Percentiles rank a stretch among this genome's conserved stretches.
phyloP scores from a whole-genome alignment of 164 flowering plant genomes.

The Stephania japonica region DNA sequence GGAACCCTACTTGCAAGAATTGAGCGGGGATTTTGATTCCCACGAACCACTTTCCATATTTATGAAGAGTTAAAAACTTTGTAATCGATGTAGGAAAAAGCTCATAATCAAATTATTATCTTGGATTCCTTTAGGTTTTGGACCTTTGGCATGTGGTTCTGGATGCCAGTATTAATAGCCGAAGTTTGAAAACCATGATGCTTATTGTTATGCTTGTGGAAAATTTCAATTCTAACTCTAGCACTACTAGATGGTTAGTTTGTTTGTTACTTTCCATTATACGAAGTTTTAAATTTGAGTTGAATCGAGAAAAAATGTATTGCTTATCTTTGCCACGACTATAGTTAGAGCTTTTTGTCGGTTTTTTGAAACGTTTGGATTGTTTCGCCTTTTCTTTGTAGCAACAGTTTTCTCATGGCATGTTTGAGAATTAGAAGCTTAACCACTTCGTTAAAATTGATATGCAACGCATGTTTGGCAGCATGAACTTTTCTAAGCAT shows the following conservation, averaged over 20 bases:
- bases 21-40: background rate
- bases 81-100: background rate
- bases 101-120: background rate
- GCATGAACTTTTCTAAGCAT: background rate
- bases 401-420: background rate
- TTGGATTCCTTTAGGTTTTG: background rate
- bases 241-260: background rate
- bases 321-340: background rate
- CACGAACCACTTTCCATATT: background rate
- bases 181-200: background rate
- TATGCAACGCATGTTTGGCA: background rate
- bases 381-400: background rate
- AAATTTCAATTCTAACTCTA: background rate
- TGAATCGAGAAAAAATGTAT: background rate
- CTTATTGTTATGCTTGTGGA: background rate
- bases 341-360: background rate
- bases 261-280: background rate
- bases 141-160: background rate
- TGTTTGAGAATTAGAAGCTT: background rate
- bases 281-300: background rate
- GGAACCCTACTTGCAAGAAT: background rate
- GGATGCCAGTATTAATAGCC: background rate
- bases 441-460: background rate
- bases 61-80: background rate
- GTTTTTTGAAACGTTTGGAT: background rate